Base-by-base conservation (phyloP, 371 early-diverging fungal genomes). In the Apophysomyces ossiformis region DNA sequence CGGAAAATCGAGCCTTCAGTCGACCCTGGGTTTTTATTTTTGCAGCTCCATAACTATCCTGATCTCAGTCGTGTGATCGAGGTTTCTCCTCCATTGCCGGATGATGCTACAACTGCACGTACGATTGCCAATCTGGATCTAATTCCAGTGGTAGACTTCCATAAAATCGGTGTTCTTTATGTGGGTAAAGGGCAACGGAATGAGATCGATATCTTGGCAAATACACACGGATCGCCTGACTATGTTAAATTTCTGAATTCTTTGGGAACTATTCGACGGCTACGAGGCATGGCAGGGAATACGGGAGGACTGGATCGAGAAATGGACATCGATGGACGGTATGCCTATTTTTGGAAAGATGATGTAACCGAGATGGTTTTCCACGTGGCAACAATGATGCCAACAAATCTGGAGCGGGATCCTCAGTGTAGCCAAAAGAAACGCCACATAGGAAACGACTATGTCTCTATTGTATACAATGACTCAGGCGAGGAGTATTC, bases 361-460 rank as follows among this genome's bases (percentile, higher is more conserved):
- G 93, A 91, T 65, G 90, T 95, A 37, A 89, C 92, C 0, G 92
- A 96, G 69, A 87, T 95, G 47, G 88, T 96, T 7, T 97, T 96
- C 79, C 98, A 97, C 72, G 89, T 88, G 5, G 90, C 96, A 13
- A 96, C 96, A 6, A 82, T 98, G 76, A 97, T 98, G 97, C 99
- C 99, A 0, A 93, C 89, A 0, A 73, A 88, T 38, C 67, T 85
- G 7, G 81, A 83, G 13, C 82, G 84, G 21, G 96, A 97, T 75
- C 89, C 90, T 16, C 82, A 84, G 54, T 89, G 91, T 73, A 88
- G 85, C 50, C 80, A 77, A 47, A 98, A 98, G 73, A 98, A 98
- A 79, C 84, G 96, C 18, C 97, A 97, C 73, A 93, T 98, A 61
- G 99, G 97, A 46, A 98, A 98, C 72, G 96, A 97, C 73, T 97